Evolutionary conservation across 257 asterid genomes (phyloP).

Genomic region (Nemophila menziesii): DNA sequence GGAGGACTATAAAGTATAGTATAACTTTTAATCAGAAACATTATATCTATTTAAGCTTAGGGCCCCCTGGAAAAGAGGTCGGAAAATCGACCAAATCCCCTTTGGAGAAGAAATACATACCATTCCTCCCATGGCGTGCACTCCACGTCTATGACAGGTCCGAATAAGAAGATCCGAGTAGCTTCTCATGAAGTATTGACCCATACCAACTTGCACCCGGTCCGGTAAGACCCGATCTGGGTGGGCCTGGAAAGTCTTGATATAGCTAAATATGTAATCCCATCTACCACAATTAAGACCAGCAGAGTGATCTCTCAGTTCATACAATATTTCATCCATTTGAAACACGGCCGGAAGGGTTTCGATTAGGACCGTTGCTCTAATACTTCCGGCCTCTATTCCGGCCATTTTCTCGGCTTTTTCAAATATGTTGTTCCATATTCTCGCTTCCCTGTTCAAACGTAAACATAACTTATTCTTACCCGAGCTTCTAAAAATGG

Average conservation of each 20-base stretch:
- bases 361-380: conserved; percentile 87
- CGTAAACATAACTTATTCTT: background rate
- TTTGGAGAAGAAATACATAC: conserved; percentile 15
- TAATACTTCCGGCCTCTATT: conserved; percentile 71
- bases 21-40: too few species aligned
- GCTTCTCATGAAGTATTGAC: conserved; percentile 81
- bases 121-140: conserved; percentile 99
- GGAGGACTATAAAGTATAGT: too few species aligned
- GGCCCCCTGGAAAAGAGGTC: too few species aligned
- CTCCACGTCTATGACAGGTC: conserved; percentile 83
- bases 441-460: conserved; percentile 70
- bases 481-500: too few species aligned
- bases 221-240: conserved; percentile 85
- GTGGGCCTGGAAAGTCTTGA: conserved; percentile 83
- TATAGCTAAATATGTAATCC: conserved; percentile 95
- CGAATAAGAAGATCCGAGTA: conserved; percentile 78
- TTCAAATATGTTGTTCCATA: conserved; percentile 75
- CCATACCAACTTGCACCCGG: conserved; percentile 82
- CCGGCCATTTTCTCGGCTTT: conserved; percentile 67
- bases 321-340: conserved; percentile 83
- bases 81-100: too few species aligned
- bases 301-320: conserved; percentile 65
- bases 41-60: background rate
- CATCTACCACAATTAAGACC: conserved; percentile 95
- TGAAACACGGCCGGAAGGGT: conserved; percentile 96